Base-by-base conservation (phyloP, 768 basidiomycete genomes). In the Porphyrellus cyaneotinctus region DNA sequence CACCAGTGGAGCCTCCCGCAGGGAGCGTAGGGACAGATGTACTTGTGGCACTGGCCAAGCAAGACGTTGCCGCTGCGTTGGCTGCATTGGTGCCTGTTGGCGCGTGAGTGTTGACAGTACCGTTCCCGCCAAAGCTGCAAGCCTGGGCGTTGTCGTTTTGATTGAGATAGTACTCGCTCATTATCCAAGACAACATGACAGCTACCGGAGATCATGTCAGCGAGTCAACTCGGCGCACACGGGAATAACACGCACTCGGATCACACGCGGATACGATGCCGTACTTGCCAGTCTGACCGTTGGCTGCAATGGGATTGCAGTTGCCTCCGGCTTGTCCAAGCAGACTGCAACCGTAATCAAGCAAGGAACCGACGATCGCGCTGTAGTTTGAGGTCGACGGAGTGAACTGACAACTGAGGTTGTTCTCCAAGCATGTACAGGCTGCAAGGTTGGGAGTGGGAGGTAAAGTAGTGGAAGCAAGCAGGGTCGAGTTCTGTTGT, bases 41-140 rank as follows among this genome's bases (percentile, higher is more conserved):
- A 14, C 85, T 78, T 14, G 72, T 67, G 15, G 85, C 79, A 63
- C 76, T 83, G 18, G 87, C 66, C 49, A 90, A 69, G 64, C 89
- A 92, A 14, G 87, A 84, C 49, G 73, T 78, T 22, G 79, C 85
- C 36, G 79, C 85, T 33, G 82, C 70, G 51, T 73, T 73, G 37
- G 82, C 80, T 26, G 76, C 75, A 11, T 76, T 70, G 15, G 70
- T 71, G 43, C 68, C 64, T 8, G 85, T 65, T 28, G 85, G 77
- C 15, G 82, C 80, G 4, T 63, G 64, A 15, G 73, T 12, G 61
- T 89, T 88, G 57, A 91, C 74, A 15, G 89, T 91, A 6, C 84
- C 93, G 64, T 97, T 97, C 9, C 93, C 91, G 47, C 70, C 69
- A 65, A 97, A 95, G 73, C 78, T 81, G 72, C 93, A 95, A 9